phyloP scores from a whole-genome alignment of 805 yeast species.

The Clavispora carvajalis region DNA sequence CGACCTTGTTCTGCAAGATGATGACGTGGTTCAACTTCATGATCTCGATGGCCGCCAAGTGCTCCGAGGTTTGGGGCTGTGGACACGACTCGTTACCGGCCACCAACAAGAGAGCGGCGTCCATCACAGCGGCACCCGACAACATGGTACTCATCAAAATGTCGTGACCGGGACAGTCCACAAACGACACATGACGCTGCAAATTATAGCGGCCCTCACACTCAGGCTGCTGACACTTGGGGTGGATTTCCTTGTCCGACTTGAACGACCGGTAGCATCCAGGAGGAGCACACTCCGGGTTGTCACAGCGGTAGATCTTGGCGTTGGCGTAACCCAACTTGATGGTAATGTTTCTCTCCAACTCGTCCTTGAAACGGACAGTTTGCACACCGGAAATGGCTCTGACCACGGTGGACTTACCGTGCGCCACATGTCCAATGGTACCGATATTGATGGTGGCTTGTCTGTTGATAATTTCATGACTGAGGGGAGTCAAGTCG shows the following conservation, averaged over 20 bases:
- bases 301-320: slow-evolving; percentile 90
- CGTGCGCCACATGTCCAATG: slow-evolving; percentile 94
- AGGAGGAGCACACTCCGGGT: slow-evolving; percentile 83
- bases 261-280: slow-evolving; percentile 93
- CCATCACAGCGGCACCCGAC: slow-evolving; percentile 99
- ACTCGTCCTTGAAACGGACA: slow-evolving; percentile 97
- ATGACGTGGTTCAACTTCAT: slow-evolving; percentile 97
- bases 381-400: slow-evolving; percentile 99
- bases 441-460: slow-evolving; percentile 99
- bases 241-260: slow-evolving; percentile 90
- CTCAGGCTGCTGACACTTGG: slow-evolving; percentile 84
- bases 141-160: slow-evolving; percentile 99
- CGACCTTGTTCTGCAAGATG: slow-evolving; percentile 95
- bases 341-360: slow-evolving; percentile 98
- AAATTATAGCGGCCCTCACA: slow-evolving; percentile 85
- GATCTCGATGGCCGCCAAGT: slow-evolving; percentile 98
- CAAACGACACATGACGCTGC: slow-evolving; percentile 95
- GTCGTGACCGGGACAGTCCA: slow-evolving; percentile 99
- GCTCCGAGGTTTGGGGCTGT: slow-evolving; percentile 99
- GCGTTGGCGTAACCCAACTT: slow-evolving; percentile 99
- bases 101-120: slow-evolving; percentile 90
- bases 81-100: slow-evolving; percentile 99
- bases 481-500: slow-evolving; percentile 77
- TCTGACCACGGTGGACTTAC: slow-evolving; percentile 88
- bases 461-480: slow-evolving; percentile 96